A percentile compares a stretch with the other conserved stretches of the same genome.
These are phyloP conservation scores for Trichoderma erinaceum DNA, from an alignment of 495 filamentous ascomycete species.

Conservation along the genomic window DNA sequence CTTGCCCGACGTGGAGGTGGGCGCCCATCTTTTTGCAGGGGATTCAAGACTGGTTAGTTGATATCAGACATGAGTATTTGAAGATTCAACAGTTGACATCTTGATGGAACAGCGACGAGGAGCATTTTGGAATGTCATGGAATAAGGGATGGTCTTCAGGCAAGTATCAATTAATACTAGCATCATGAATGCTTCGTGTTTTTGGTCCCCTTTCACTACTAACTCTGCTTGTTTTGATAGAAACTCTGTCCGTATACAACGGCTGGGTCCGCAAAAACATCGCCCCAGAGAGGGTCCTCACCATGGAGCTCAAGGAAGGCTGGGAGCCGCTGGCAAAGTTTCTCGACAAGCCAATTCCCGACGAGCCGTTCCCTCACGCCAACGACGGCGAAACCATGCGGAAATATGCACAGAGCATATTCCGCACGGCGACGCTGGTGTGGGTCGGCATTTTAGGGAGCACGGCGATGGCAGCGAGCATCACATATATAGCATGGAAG, in stretches of 20 bases:
- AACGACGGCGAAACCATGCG: conserved; percentile 24
- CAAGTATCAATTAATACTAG: no score
- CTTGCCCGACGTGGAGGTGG: conserved; percentile 5
- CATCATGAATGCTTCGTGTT: neutral
- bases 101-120: neutral
- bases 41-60: neutral
- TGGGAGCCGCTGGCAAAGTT: conserved; percentile 38
- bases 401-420: neutral
- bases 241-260: conserved; percentile 25
- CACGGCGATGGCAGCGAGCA: neutral
- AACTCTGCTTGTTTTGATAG: neutral
- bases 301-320: conserved; percentile 40
- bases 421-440: neutral
- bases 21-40: neutral
- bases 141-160: no score
- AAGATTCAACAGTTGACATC: neutral
- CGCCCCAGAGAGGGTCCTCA: conserved; percentile 34
- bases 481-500: neutral
- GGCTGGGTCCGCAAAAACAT: conserved; percentile 30
- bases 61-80: no score
- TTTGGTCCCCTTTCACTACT: neutral
- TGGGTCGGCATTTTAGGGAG: conserved; percentile 9
- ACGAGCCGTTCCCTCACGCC: conserved; percentile 31
- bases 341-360: conserved; percentile 32
- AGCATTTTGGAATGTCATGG: no score